Conservation (phyloP, 768 basidiomycete genomes). For the Glaciozyma martinii region DNA sequence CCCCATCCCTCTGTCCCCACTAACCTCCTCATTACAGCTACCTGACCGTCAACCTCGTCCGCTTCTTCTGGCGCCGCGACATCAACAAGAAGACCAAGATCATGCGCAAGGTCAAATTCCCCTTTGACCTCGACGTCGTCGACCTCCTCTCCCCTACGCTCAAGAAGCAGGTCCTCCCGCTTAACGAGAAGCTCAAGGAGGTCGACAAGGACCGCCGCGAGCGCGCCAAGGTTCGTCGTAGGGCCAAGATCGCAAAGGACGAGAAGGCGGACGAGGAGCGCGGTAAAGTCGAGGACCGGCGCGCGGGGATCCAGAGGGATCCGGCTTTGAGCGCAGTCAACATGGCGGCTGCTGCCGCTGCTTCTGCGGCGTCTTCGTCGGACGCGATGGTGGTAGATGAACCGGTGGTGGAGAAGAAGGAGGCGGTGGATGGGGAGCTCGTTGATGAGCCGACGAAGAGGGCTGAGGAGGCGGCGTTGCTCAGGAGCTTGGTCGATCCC, state of each 20-base stretch:
- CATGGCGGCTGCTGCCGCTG: not conserved
- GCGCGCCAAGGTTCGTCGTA: constrained; percentile 68
- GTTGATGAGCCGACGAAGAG: constrained; percentile 61
- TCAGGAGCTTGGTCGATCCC: constrained; percentile 57
- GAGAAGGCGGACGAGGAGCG: constrained; percentile 38
- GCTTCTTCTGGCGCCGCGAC: constrained; percentile 89
- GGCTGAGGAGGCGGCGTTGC: constrained; percentile 54
- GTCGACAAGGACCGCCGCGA: constrained; percentile 76
- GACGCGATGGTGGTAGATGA: constrained; percentile 27
- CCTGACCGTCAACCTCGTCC: constrained; percentile 86
- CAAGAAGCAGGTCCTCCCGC: constrained; percentile 59
- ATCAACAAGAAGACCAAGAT: constrained; percentile 89
- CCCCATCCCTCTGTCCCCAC: not conserved
- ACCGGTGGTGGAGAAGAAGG: constrained; percentile 2
- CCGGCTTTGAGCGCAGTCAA: not conserved
- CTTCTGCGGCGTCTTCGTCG: not conserved
- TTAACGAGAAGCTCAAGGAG: constrained; percentile 62
- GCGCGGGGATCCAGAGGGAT: not conserved
- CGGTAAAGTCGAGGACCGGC: not conserved
- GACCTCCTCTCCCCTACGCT: constrained; percentile 76
- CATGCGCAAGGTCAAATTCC: constrained; percentile 81
- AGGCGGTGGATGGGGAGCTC: constrained; percentile 42
- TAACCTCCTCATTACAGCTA: constrained; percentile 14
- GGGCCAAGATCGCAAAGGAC: constrained; percentile 50
- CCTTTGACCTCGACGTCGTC: constrained; percentile 72